Percentiles rank a stretch among this genome's conserved stretches.
These are phyloP conservation scores for Colletotrichum eleusines DNA, from an alignment of 2,329 filamentous ascomycete genomes.

Conservation along the genomic window DNA sequence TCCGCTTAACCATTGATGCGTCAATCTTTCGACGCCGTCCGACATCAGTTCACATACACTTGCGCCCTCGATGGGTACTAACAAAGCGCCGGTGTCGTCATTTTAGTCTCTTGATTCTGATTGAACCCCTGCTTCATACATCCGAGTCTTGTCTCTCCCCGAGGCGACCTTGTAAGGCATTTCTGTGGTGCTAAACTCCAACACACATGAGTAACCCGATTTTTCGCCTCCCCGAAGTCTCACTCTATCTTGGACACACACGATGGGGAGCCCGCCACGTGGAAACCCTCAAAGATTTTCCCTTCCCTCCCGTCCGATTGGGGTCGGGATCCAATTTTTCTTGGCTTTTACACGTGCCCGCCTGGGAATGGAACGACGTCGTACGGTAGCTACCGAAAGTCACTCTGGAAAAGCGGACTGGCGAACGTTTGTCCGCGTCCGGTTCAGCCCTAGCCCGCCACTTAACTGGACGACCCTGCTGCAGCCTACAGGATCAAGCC, in stretches of 20 bases:
- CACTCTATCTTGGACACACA: neutral
- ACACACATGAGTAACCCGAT: neutral
- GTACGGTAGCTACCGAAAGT: conserved; percentile 16
- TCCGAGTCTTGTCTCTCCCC: neutral
- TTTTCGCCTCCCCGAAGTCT: conserved; percentile 10
- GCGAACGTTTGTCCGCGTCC: neutral
- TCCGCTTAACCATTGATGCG: neutral
- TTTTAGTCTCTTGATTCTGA: neutral
- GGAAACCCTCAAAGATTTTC: conserved; percentile 7
- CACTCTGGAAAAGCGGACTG: conserved; percentile 17
- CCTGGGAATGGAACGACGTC: conserved; percentile 12
- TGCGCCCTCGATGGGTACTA: neutral
- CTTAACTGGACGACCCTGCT: neutral
- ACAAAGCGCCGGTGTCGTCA: neutral
- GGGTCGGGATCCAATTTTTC: neutral
- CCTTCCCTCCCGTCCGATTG: conserved; percentile 18
- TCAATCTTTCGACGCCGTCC: neutral
- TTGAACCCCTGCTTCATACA: neutral
- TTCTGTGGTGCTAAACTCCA: conserved; percentile 9
- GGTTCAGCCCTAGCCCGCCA: conserved; percentile 25
- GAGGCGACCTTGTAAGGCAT: conserved; percentile 1
- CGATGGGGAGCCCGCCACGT: neutral
- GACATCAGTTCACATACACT: neutral
- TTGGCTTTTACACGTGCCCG: conserved; percentile 15
- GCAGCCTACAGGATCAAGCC: neutral